Evolutionary conservation across 2,329 filamentous ascomycete genomes (phyloP).

Genomic region (Fusarium fujikuroi): DNA sequence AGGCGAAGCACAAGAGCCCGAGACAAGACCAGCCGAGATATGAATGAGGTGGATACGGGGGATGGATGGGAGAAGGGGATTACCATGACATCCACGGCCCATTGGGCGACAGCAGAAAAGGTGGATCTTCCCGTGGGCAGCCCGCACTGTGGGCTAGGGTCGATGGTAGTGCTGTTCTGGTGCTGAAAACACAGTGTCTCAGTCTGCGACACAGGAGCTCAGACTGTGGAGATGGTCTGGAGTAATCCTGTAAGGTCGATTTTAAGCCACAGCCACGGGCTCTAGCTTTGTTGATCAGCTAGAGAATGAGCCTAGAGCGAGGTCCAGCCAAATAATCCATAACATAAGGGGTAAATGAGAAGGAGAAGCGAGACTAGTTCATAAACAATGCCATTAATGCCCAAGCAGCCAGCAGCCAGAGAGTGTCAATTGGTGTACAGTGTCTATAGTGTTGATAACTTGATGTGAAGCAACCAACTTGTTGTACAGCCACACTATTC

Average conservation of each 20-base stretch:
- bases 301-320: constrained; percentile 16
- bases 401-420: constrained; percentile 2
- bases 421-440: constrained; percentile 12
- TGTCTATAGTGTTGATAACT: constrained; percentile 12
- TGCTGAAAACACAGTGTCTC: constrained; percentile 34
- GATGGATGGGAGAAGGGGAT: constrained; percentile 42
- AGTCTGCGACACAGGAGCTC: constrained; percentile 1
- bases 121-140: constrained; percentile 12
- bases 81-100: constrained; percentile 41
- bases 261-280: constrained; percentile 28
- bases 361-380: constrained; percentile 22
- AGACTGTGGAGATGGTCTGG: constrained; percentile 38
- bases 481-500: constrained; percentile 31
- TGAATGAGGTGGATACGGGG: constrained; percentile 18
- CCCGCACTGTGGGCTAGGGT: constrained; percentile 37
- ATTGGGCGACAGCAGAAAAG: constrained; percentile 25
- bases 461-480: constrained; percentile 2
- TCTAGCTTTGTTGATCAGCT: constrained; percentile 34
- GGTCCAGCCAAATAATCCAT: constrained; percentile 14
- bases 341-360: constrained; percentile 42
- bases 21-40: constrained; percentile 28
- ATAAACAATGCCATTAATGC: constrained; percentile 1
- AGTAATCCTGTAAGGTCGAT: constrained; percentile 18
- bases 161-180: background rate
- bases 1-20: constrained; percentile 34